Evolutionary conservation across 495 filamentous ascomycete species (phyloP), one percentile per base, ranked within the genome.

Genomic region (Aspergillus sclerotiicarbonarius): DNA sequence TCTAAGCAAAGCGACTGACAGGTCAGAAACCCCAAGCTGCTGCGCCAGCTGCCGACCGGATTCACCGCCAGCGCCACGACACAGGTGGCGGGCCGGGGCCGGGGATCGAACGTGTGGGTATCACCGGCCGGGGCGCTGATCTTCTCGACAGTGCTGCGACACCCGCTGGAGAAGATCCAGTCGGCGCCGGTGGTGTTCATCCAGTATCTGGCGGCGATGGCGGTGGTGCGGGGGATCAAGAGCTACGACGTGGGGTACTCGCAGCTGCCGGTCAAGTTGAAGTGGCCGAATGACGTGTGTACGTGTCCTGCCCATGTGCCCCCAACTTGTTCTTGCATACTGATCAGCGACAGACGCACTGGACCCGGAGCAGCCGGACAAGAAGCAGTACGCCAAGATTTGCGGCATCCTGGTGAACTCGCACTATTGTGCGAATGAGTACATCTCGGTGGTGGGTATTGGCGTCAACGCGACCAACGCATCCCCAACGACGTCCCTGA

Each of bases 231-330:
- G 55, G 94, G 90, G 0, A 85, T 98, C 64, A 86, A 90, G 61
- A 80, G 78, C 25, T 98, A 97, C 67, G 91, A 82, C 51, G 70
- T 72, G 16, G 87, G 88, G 47, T 98, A 95, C 68, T 77, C 81
- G 35, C 73, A 82, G 0, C 59, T 96, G 31, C 90, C 90, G 8
- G 83, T 98, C 37, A 91, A 90, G 69, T 67, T 98, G 33, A 98
- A 98, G 72, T 98, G 94, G 94, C 94, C 94, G 8, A 98, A 98
- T 60, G 94, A 98, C 68, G 90, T 98, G 58, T 97, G 75, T 82
- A 68, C 48, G 55, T n/a, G n/a, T n/a, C n/a, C n/a, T n/a, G n/a
- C n/a, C n/a, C n/a, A n/a, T n/a, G n/a, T n/a, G n/a, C n/a, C n/a
- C n/a, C n/a, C n/a, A n/a, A n/a, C n/a, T n/a, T n/a, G n/a, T n/a